A percentile compares a stretch with the other conserved stretches of the same genome.
phyloP scores from a whole-genome alignment of 2,329 filamentous ascomycete species.

The Hypoxylon sp. region DNA sequence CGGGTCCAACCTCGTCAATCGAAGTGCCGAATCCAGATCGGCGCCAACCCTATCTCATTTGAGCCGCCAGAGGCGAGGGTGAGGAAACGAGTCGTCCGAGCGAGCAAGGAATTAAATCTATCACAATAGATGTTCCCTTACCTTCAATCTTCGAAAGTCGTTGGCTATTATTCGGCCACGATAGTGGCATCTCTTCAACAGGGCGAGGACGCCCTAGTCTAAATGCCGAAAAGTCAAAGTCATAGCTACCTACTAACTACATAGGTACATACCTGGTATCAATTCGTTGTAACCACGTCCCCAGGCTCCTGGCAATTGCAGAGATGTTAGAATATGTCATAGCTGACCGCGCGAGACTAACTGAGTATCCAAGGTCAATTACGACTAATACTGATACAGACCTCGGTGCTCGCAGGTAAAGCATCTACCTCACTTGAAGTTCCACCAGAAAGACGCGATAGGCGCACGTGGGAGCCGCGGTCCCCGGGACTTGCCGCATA shows the following conservation, averaged over 20 bases:
- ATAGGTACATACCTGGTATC: background rate
- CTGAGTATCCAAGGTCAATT: constrained; percentile 6
- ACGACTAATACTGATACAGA: constrained; percentile 20
- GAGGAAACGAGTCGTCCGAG: background rate
- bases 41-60: constrained; percentile 18
- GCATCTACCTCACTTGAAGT: constrained; percentile 5
- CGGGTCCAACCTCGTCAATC: constrained; percentile 17
- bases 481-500: constrained; percentile 21
- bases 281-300: background rate
- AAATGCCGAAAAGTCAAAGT: constrained; percentile 2
- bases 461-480: constrained; percentile 21
- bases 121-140: constrained; percentile 4
- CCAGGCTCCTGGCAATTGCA: constrained; percentile 8
- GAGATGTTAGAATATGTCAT: constrained; percentile 5
- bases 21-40: constrained; percentile 22
- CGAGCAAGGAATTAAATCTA: constrained; percentile 7
- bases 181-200: constrained; percentile 9
- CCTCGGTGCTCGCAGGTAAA: constrained; percentile 11
- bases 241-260: background rate
- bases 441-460: constrained; percentile 26
- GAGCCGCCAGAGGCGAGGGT: constrained; percentile 1
- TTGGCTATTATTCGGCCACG: constrained; percentile 1
- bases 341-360: background rate
- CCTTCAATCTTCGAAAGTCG: constrained; percentile 6
- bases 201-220: background rate